Conservation (phyloP, 805 yeast genomes). For the Candida ponderosae region DNA sequence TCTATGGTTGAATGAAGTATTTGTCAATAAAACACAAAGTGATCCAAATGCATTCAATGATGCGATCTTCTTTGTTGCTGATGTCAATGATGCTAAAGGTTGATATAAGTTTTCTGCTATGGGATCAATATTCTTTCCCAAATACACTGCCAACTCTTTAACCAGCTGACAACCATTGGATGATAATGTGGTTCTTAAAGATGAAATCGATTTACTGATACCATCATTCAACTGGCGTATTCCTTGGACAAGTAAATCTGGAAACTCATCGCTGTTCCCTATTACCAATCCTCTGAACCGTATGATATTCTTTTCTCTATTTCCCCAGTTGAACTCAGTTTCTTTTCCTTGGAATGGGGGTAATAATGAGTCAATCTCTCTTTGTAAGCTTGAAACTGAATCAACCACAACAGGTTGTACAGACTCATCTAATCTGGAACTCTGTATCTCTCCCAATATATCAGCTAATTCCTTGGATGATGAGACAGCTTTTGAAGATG, state of each 20-base stretch:
- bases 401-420: conserved; percentile 5
- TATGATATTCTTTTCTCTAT: conserved; percentile 55
- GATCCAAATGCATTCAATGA: conserved; percentile 26
- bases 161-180: conserved; percentile 67
- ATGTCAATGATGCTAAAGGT: conserved; percentile 23
- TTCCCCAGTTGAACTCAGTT: conserved; percentile 81
- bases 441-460: conserved; percentile 9
- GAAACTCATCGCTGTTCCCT: conserved; percentile 42
- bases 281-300: conserved; percentile 52
- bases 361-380: conserved; percentile 20
- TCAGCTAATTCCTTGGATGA: conserved; percentile 8
- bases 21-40: conserved; percentile 42
- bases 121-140: conserved; percentile 21
- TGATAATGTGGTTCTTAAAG: conserved; percentile 80
- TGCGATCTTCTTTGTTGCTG: conserved; percentile 30
- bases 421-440: conserved; percentile 13
- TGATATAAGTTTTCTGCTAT: conserved; percentile 26
- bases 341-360: conserved; percentile 63
- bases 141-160: conserved; percentile 44
- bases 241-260: conserved; percentile 27
- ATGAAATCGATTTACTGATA: conserved; percentile 54
- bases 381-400: conserved; percentile 13
- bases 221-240: conserved; percentile 42
- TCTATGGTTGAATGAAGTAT: conserved; percentile 46
- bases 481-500: not conserved